Evolutionary conservation across 1,284 basidiomycete species (phyloP), one percentile per base, ranked within the genome.

Genomic region (Phellinidium pouzarii): DNA sequence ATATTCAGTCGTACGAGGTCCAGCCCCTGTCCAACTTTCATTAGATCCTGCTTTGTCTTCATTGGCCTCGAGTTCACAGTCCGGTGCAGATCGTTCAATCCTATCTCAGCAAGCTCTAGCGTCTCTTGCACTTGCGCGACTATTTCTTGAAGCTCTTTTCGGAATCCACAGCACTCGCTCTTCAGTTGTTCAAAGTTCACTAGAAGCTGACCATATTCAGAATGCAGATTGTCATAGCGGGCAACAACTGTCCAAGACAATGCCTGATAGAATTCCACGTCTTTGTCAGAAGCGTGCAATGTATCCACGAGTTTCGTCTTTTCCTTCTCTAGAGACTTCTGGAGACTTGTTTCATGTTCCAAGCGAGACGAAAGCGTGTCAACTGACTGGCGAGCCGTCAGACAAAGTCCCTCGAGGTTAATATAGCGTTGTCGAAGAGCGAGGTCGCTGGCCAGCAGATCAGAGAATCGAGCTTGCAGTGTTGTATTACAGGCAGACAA

Each of bases 141-240:
- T 0, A 41, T 42, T 34, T 36, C 26, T 23, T 23, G 14, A 17
- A 54, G 43, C 26, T 52, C 40, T 3, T 52, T 27, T 11, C 22
- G 31, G 50, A 52, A 52, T 12, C 23, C 43, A 27, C 22, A 23
- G 17, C 26, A 26, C n/a, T 54, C 48, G n/a, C 25, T 46, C 27
- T 48, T 47, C n/a, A 54, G 42, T 11, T 20, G 25, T 5, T 53
- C 52, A 27, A 31, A n/a, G 17, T 43, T 43, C 14, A 47, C 38
- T 5, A 48, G 52, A 42, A 48, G 52, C 25, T 48, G 45, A 9
- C 46, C 52, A 25, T 53, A 48, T 8, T 53, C 52, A 2, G 52
- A 41, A 26, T 53, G 52, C 14, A 53, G 26, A 14, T 36, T 23
- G 26, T 53, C 52, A 23, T 31, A 53, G 3, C 52, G 45, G n/a